phyloP scores from a whole-genome alignment of 1,284 basidiomycete species.

The Ceratobasidium sp. region DNA sequence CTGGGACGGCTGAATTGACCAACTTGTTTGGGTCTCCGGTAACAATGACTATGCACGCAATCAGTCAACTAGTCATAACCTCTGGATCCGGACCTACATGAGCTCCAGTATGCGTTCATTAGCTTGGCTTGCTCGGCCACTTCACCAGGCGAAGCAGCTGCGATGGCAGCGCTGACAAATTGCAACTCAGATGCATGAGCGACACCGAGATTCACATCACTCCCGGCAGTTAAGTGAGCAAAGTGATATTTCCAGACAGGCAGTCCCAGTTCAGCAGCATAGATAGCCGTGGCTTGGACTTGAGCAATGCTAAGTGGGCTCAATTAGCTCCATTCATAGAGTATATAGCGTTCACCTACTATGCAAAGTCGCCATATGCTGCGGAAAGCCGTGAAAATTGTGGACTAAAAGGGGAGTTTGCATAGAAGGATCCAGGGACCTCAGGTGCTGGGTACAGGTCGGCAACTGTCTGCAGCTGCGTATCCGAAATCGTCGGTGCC shows the following conservation, averaged over 20 bases:
- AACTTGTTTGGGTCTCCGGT: slow-evolving; percentile 7
- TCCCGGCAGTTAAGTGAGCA: slow-evolving; percentile 6
- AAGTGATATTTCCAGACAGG: slow-evolving; percentile 28
- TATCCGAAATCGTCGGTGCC: not conserved
- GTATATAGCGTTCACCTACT: too few species aligned
- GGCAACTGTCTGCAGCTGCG: too few species aligned
- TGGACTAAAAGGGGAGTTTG: slow-evolving; percentile 11
- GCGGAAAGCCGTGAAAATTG: slow-evolving; percentile 6
- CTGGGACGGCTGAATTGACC: not conserved
- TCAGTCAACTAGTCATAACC: too few species aligned
- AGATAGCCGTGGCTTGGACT: too few species aligned
- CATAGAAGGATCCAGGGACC: slow-evolving; percentile 4
- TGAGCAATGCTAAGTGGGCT: slow-evolving; percentile 2
- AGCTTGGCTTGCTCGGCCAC: slow-evolving; percentile 5
- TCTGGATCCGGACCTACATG: too few species aligned
- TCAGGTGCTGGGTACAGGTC: slow-evolving; percentile 8
- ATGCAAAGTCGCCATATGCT: slow-evolving; percentile 22
- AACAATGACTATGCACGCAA: too few species aligned
- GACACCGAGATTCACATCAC: not conserved
- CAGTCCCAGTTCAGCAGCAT: not conserved
- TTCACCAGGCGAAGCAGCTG: not conserved
- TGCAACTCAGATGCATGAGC: slow-evolving; percentile 2
- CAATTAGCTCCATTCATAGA: too few species aligned
- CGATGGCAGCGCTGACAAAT: slow-evolving; percentile 2
- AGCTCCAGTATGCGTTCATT: slow-evolving; percentile 27